Percentiles rank a stretch among this genome's conserved stretches.
Evolutionary conservation across 805 yeast genomes (phyloP).

Genomic region (Yarrowia alimentaria): DNA sequence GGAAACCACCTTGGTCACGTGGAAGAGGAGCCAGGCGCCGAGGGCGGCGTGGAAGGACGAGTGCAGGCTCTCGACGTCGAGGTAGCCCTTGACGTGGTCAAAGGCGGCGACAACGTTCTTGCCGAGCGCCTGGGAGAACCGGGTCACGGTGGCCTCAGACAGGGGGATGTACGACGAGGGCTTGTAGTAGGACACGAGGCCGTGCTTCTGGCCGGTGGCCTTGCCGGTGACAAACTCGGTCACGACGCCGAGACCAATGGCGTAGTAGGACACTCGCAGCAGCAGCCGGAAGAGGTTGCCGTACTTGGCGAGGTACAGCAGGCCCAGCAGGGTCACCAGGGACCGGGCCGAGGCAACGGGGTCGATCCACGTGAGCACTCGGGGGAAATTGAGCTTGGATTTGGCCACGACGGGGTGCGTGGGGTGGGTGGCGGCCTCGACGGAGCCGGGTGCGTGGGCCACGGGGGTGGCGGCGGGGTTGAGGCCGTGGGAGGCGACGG

Average conservation of each 20-base stretch:
- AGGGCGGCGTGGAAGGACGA: slow-evolving; percentile 72
- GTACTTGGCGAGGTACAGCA: slow-evolving; percentile 46
- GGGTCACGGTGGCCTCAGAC: slow-evolving; percentile 42
- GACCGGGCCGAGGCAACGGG: slow-evolving; percentile 76
- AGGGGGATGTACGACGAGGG: slow-evolving; percentile 53
- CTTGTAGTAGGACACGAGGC: slow-evolving; percentile 73
- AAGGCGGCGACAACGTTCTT: slow-evolving; percentile 33
- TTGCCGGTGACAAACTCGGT: slow-evolving; percentile 75
- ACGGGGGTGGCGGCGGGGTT: slow-evolving; percentile 13
- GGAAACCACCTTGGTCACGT: slow-evolving; percentile 72
- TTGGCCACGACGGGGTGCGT: slow-evolving; percentile 10
- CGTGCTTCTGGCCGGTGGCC: slow-evolving; percentile 62
- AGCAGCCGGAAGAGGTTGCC: slow-evolving; percentile 37
- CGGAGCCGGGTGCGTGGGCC: slow-evolving; percentile 18
- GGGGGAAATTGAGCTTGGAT: slow-evolving; percentile 34
- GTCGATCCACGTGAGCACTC: slow-evolving; percentile 68
- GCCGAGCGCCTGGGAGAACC: slow-evolving; percentile 44
- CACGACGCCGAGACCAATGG: slow-evolving; percentile 61
- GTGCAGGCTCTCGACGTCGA: slow-evolving; percentile 64
- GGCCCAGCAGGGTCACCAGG: slow-evolving; percentile 50
- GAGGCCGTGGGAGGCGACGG: no score
- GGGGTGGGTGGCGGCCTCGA: slow-evolving; percentile 12
- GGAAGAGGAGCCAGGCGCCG: slow-evolving; percentile 60
- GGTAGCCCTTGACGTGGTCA: slow-evolving; percentile 42
- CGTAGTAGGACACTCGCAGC: slow-evolving; percentile 50